A percentile compares a stretch with the other conserved stretches of the same genome.
Evolutionary conservation across 805 yeast species (phyloP).

Genomic region (Teunomyces stri): DNA sequence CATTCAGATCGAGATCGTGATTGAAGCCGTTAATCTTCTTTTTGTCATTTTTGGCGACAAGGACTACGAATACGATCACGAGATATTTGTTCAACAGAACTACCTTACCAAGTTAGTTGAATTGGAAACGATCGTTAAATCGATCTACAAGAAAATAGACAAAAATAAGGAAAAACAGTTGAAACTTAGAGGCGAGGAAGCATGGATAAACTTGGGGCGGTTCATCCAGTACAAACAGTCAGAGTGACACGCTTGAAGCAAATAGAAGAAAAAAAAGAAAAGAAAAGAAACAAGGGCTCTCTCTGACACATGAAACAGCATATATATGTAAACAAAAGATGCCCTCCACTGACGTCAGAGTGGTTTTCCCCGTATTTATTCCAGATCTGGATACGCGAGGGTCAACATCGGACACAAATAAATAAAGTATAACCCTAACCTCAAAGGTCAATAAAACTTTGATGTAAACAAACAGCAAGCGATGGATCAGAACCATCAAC

Average conservation of each 20-base stretch:
- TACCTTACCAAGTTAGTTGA: conserved; percentile 43
- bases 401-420: background rate
- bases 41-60: conserved; percentile 83
- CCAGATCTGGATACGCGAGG: background rate
- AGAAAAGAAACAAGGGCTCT: background rate
- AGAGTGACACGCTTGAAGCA: conserved; percentile 14
- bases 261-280: too few species aligned
- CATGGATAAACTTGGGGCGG: conserved; percentile 61
- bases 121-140: conserved; percentile 47
- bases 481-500: too few species aligned
- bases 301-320: background rate
- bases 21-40: conserved; percentile 62
- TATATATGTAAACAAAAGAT: background rate
- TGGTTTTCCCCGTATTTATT: background rate
- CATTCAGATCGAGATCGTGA: conserved; percentile 37
- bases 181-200: conserved; percentile 65
- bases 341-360: background rate
- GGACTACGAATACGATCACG: conserved; percentile 60
- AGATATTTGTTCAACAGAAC: conserved; percentile 58
- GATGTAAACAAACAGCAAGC: background rate
- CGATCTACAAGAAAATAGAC: conserved; percentile 61
- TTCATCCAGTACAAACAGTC: conserved; percentile 70
- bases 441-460: background rate
- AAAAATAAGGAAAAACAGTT: conserved; percentile 56
- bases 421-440: background rate